A percentile compares a stretch with the other conserved stretches of the same genome.
These are phyloP conservation scores for Cryptosporidium parvum DNA, from an alignment of 169 alveolate species.

Conservation along the genomic window DNA sequence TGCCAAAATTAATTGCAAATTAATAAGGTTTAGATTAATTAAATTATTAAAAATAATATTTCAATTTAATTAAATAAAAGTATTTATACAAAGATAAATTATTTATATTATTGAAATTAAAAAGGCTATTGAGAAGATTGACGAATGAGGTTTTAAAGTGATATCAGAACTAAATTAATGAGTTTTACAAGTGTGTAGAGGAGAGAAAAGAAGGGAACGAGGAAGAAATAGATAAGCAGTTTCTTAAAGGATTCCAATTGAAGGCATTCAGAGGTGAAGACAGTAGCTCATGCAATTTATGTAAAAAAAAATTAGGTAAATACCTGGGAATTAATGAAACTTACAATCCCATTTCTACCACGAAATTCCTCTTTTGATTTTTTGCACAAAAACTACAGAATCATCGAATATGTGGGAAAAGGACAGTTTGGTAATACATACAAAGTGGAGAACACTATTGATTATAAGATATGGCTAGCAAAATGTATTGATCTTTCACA, in stretches of 20 bases:
- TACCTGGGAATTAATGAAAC: conserved; percentile 36
- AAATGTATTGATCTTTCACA: conserved; percentile 75
- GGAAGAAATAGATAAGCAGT: background rate
- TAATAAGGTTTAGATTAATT: background rate
- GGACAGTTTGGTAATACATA: conserved; percentile 74
- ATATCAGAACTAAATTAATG: background rate
- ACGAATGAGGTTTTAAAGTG: background rate
- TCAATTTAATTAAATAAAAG: background rate
- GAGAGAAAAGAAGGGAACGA: background rate
- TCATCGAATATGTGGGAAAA: conserved; percentile 69
- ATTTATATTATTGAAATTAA: background rate
- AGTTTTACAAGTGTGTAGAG: background rate
- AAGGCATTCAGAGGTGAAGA: background rate
- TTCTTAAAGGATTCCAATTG: background rate
- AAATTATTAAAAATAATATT: background rate
- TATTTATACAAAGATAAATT: background rate
- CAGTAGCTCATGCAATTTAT: background rate
- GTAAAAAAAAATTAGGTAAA: background rate
- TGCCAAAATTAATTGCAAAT: background rate
- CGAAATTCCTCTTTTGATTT: conserved; percentile 73
- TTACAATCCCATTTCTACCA: conserved; percentile 64
- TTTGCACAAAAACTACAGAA: conserved; percentile 48
- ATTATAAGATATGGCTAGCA: conserved; percentile 69
- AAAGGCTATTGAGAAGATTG: background rate
- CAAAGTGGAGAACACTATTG: conserved; percentile 54